Conservation (phyloP, 352 stramenopile species). For the Phytopythium chamaehyphon region DNA sequence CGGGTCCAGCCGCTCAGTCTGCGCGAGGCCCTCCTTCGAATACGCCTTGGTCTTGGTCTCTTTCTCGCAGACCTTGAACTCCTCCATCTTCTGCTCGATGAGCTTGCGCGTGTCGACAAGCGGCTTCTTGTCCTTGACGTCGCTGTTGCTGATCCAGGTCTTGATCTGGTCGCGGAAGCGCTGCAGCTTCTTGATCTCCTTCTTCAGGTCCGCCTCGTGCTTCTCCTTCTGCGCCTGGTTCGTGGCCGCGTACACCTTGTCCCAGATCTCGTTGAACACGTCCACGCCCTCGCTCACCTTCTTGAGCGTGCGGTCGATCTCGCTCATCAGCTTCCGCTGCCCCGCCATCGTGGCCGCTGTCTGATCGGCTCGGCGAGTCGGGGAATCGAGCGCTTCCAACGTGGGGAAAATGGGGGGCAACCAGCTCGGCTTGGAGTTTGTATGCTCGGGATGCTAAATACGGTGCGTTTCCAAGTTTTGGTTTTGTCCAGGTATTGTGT, state of each 20-base stretch:
- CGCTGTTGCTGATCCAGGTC: conserved; percentile 96
- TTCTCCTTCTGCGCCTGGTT: conserved; percentile 99
- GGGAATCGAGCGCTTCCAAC: too few species aligned
- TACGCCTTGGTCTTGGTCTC: conserved; percentile 99
- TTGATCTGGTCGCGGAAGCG: conserved; percentile 98
- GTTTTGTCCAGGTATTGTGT: too few species aligned
- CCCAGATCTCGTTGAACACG: conserved; percentile 99
- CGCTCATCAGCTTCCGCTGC: conserved; percentile 86
- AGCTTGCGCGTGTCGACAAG: conserved; percentile 85
- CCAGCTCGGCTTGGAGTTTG: too few species aligned
- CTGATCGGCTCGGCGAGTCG: background rate
- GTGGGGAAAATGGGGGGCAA: too few species aligned
- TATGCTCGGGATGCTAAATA: too few species aligned
- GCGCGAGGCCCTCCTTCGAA: conserved; percentile 96
- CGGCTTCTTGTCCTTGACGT: conserved; percentile 97
- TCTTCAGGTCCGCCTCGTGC: conserved; percentile 99
- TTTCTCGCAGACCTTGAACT: conserved; percentile 99
- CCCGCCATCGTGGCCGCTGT: conserved; percentile 50
- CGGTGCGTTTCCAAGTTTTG: too few species aligned
- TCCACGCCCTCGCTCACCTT: conserved; percentile 99
- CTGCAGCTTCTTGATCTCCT: conserved; percentile 99
- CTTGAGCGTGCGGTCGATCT: conserved; percentile 99
- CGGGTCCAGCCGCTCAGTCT: conserved; percentile 91
- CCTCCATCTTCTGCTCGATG: conserved; percentile 99
- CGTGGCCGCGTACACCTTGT: conserved; percentile 97